Conservation (phyloP, 345 rosid genomes). For the Eucalyptus marginata region DNA sequence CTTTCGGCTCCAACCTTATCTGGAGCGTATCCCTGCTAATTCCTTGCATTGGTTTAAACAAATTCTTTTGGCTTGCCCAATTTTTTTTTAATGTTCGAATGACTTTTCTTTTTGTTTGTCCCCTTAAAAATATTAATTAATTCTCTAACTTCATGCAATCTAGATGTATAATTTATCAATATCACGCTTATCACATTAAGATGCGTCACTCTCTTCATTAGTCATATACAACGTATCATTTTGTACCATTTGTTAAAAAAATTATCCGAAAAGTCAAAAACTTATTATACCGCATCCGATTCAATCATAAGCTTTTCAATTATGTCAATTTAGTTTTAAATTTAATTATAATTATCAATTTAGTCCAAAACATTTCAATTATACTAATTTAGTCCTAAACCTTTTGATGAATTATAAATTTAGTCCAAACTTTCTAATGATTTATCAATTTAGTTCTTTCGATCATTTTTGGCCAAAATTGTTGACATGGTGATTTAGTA, state of each 20-base stretch:
- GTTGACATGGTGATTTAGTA: too few species aligned
- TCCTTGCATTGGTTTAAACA: background rate
- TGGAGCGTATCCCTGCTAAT: constrained; percentile 3
- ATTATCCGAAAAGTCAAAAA: too few species aligned
- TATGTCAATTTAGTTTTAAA: too few species aligned
- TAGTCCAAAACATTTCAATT: too few species aligned
- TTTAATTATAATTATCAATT: too few species aligned
- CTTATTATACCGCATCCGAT: accelerated
- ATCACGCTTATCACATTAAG: background rate
- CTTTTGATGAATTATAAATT: too few species aligned
- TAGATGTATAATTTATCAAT: background rate
- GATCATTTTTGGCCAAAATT: too few species aligned
- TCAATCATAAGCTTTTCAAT: too few species aligned
- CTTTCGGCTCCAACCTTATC: background rate
- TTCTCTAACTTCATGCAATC: constrained; percentile 11
- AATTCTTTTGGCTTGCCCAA: background rate
- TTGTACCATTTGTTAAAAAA: too few species aligned
- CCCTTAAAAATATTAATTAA: background rate
- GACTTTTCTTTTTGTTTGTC: background rate
- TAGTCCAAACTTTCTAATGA: too few species aligned
- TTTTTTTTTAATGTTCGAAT: background rate
- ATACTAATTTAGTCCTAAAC: too few species aligned
- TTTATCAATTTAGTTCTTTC: too few species aligned
- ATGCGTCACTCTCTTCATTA: background rate
- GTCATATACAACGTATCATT: background rate